phyloP scores from a whole-genome alignment of 2,329 filamentous ascomycete genomes.

The Colletotrichum liriopes region DNA sequence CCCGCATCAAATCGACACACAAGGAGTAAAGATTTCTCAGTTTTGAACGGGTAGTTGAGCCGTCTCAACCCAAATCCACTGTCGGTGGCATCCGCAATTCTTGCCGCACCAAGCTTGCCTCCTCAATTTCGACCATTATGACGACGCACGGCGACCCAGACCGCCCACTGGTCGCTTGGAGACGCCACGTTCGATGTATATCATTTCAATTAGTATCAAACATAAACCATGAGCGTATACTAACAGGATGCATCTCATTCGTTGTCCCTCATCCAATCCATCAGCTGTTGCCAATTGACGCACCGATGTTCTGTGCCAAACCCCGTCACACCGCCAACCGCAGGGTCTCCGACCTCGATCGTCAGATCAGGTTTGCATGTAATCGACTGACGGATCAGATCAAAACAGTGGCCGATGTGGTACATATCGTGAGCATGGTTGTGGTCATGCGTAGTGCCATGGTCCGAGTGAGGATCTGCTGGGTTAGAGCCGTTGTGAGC shows the following conservation, averaged over 20 bases:
- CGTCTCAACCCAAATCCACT: not conserved
- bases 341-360: slow-evolving; percentile 1
- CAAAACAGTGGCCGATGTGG: slow-evolving; percentile 27
- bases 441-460: not conserved
- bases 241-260: not conserved
- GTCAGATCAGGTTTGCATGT: slow-evolving; percentile 21
- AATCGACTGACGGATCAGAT: slow-evolving; percentile 16
- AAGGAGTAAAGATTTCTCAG: no score
- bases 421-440: slow-evolving; percentile 10
- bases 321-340: slow-evolving; percentile 10
- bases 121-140: not conserved
- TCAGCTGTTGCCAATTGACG: slow-evolving; percentile 10
- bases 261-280: slow-evolving; percentile 15
- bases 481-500: not conserved
- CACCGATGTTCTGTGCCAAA: slow-evolving; percentile 27
- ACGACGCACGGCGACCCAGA: no score
- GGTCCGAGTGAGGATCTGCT: not conserved
- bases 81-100: not conserved
- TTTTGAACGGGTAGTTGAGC: no score
- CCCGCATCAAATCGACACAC: no score
- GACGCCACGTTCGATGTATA: not conserved
- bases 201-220: not conserved
- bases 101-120: not conserved
- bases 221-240: not conserved
- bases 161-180: not conserved